These are phyloP conservation scores for Lentinus brumalis DNA, from an alignment of 768 basidiomycete species.

Conservation along the genomic window DNA sequence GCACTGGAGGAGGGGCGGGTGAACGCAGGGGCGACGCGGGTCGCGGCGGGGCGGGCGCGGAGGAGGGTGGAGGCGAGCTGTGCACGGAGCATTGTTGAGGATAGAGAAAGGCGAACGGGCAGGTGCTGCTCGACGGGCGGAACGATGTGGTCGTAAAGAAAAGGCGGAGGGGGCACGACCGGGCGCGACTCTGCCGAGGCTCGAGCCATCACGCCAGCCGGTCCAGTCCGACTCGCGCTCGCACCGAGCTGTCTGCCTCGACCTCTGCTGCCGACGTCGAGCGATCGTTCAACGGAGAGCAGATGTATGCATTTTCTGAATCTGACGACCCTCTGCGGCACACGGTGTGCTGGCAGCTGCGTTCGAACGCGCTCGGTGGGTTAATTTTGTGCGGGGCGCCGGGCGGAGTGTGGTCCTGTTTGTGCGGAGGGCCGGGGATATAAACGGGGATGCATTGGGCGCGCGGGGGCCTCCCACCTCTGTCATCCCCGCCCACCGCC, in stretches of 20 bases:
- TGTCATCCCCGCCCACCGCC: slow-evolving; percentile 21
- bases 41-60: slow-evolving; percentile 56
- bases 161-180: slow-evolving; percentile 23
- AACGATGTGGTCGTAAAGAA: slow-evolving; percentile 20
- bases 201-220: slow-evolving; percentile 28
- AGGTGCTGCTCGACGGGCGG: not conserved
- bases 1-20: slow-evolving; percentile 54
- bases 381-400: slow-evolving; percentile 8
- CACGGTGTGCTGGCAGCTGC: too few species aligned
- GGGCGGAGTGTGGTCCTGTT: slow-evolving; percentile 28
- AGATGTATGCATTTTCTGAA: too few species aligned
- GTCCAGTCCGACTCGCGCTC: slow-evolving; percentile 28
- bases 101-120: slow-evolving; percentile 9
- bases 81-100: slow-evolving; percentile 49
- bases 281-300: too few species aligned
- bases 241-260: slow-evolving; percentile 1
- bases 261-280: not conserved
- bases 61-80: slow-evolving; percentile 64
- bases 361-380: not conserved
- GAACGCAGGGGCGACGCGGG: slow-evolving; percentile 41
- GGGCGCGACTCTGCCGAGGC: slow-evolving; percentile 29
- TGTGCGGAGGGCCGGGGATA: slow-evolving; percentile 15
- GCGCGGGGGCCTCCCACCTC: slow-evolving; percentile 24
- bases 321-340: too few species aligned
- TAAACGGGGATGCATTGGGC: slow-evolving; percentile 4